phyloP scores from a whole-genome alignment of 495 filamentous ascomycete species.

The Bacidia rubella region DNA sequence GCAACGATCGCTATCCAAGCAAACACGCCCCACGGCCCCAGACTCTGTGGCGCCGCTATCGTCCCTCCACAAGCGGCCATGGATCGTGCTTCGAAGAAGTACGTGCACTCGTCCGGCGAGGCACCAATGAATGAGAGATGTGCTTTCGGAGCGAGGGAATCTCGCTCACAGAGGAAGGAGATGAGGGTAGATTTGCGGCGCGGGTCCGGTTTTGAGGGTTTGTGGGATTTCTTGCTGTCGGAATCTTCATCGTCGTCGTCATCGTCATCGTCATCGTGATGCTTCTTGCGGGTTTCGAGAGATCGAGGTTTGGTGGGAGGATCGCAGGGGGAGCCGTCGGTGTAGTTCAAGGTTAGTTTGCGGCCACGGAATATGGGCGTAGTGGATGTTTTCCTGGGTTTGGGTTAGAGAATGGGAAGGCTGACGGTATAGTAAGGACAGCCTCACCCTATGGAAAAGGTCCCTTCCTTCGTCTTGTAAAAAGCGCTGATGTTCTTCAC shows the following conservation, averaged over 20 bases:
- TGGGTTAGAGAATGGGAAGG: background rate
- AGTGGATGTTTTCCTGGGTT: conserved; percentile 47
- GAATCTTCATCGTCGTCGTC: conserved; percentile 27
- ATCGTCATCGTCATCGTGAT: conserved; percentile 25
- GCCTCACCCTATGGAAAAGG: conserved; percentile 72
- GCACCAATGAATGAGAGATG: conserved; percentile 70
- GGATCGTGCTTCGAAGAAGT: conserved; percentile 91
- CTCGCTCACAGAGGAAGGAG: conserved; percentile 84
- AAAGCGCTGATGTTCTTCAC: conserved; percentile 87
- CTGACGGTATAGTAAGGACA: background rate
- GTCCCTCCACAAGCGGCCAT: conserved; percentile 68
- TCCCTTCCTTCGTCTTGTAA: conserved; percentile 53
- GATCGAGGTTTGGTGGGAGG: conserved; percentile 18
- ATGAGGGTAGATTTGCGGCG: conserved; percentile 77
- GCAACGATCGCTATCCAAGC: conserved; percentile 75
- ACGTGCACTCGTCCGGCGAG: conserved; percentile 78
- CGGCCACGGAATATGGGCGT: conserved; percentile 67
- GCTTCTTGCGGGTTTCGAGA: conserved; percentile 18
- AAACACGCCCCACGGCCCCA: conserved; percentile 82
- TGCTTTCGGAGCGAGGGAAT: conserved; percentile 45
- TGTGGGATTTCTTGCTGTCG: conserved; percentile 25
- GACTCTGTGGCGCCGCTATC: conserved; percentile 43
- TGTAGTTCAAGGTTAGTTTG: conserved; percentile 87
- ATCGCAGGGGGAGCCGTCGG: conserved; percentile 71
- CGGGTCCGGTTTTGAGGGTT: conserved; percentile 30